phyloP scores from a whole-genome alignment of 208 protist genomes.

The Leishmania amazonensis region DNA sequence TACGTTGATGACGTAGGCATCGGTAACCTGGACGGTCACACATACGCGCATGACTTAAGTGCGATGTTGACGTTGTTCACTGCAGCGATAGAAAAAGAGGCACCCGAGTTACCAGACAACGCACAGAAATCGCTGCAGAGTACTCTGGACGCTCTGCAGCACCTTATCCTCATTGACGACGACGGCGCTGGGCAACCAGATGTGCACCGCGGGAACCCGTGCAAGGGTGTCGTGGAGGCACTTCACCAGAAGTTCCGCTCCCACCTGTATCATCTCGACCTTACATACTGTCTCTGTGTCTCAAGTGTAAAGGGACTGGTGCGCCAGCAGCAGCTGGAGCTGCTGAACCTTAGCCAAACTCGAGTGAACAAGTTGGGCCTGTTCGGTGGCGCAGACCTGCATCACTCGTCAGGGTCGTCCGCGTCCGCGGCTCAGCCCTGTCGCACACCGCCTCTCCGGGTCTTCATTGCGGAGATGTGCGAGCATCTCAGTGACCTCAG shows the following conservation, averaged over 20 bases:
- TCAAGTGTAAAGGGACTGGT: conserved; percentile 34
- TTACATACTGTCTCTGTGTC: conserved; percentile 53
- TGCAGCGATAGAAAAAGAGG: not conserved
- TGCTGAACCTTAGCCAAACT: conserved; percentile 60
- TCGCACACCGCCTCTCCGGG: conserved; percentile 35
- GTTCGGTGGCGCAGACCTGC: conserved; percentile 2
- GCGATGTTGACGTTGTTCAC: conserved; percentile 10
- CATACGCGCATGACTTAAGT: conserved; percentile 25
- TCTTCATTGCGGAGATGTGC: conserved; percentile 61
- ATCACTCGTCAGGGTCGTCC: not conserved
- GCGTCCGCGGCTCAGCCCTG: not conserved
- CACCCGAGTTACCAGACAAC: not conserved
- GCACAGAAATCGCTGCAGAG: conserved; percentile 7
- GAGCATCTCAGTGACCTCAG: conserved; percentile 43
- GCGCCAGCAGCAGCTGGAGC: conserved; percentile 42
- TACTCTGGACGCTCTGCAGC: conserved; percentile 10
- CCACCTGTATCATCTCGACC: conserved; percentile 63
- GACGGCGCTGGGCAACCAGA: not conserved
- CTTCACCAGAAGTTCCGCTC: conserved; percentile 33
- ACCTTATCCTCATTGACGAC: conserved; percentile 1
- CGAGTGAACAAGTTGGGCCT: conserved; percentile 38
- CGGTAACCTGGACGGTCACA: conserved; percentile 36
- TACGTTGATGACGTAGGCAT: conserved; percentile 41
- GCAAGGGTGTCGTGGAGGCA: conserved; percentile 6
- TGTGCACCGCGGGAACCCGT: not conserved